phyloP scores from a whole-genome alignment of 1,284 basidiomycete species.

The Omphalotus olearius region DNA sequence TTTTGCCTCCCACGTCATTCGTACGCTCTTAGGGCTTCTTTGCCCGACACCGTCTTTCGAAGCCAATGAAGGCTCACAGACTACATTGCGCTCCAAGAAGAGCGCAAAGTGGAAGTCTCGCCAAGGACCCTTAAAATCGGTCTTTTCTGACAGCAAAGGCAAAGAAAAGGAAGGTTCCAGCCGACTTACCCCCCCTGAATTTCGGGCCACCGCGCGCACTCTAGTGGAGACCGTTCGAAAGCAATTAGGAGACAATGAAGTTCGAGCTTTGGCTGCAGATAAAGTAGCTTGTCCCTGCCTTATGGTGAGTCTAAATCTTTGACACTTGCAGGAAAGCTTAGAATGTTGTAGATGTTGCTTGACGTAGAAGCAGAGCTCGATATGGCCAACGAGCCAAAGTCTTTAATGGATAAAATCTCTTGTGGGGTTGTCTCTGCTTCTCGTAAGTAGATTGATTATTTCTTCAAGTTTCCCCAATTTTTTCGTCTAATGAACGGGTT shows the following conservation, averaged over 20 bases:
- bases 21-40: slow-evolving; percentile 74
- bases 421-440: slow-evolving; percentile 73
- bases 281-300: slow-evolving; percentile 80
- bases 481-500: too few species aligned
- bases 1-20: slow-evolving; percentile 85
- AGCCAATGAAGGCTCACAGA: slow-evolving; percentile 31
- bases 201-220: slow-evolving; percentile 43
- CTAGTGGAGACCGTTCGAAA: slow-evolving; percentile 55
- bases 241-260: slow-evolving; percentile 66
- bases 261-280: slow-evolving; percentile 77
- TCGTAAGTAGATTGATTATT: slow-evolving; percentile 47
- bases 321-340: neutral
- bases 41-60: slow-evolving; percentile 46
- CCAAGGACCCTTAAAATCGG: slow-evolving; percentile 71
- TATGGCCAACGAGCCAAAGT: slow-evolving; percentile 56
- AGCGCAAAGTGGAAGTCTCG: slow-evolving; percentile 72
- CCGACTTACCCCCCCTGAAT: slow-evolving; percentile 43
- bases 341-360: slow-evolving; percentile 63
- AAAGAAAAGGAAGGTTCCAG: slow-evolving; percentile 22
- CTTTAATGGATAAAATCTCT: slow-evolving; percentile 79
- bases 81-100: slow-evolving; percentile 67
- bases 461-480: too few species aligned
- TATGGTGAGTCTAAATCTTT: slow-evolving; percentile 46
- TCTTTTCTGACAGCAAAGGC: slow-evolving; percentile 48
- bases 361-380: slow-evolving; percentile 72